A percentile compares a stretch with the other conserved stretches of the same genome.
Evolutionary conservation across 176 grass and related monocot genomes (phyloP).

Genomic region (Raddia distichophylla): DNA sequence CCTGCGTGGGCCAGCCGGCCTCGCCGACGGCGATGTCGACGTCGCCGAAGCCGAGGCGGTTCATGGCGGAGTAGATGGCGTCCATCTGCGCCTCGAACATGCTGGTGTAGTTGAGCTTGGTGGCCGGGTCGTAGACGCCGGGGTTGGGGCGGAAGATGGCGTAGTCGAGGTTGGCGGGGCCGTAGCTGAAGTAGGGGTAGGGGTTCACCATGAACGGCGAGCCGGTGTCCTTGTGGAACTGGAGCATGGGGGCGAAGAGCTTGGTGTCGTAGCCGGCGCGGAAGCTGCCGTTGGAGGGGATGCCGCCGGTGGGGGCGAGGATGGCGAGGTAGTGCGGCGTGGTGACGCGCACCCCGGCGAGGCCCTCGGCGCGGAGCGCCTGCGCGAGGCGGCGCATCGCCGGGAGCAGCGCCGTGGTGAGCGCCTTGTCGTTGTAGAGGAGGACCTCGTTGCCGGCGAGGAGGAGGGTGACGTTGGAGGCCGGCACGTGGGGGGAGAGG

Average conservation of each 20-base stretch:
- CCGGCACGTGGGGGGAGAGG: conserved; percentile 60
- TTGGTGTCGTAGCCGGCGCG: conserved; percentile 37
- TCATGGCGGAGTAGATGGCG: conserved; percentile 76
- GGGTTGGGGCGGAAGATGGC: conserved; percentile 67
- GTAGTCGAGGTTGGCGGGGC: conserved; percentile 52
- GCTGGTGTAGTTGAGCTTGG: conserved; percentile 80
- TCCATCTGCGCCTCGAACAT: conserved; percentile 89
- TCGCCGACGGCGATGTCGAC: conserved; percentile 78
- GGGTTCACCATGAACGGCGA: conserved; percentile 79
- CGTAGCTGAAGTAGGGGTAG: conserved; percentile 95
- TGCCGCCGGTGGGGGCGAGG: conserved; percentile 57
- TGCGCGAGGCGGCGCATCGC: conserved; percentile 63
- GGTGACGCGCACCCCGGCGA: conserved; percentile 51
- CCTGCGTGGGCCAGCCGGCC: conserved; percentile 78
- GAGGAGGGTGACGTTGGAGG: conserved; percentile 65
- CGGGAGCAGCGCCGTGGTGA: conserved; percentile 56
- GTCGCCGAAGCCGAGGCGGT: conserved; percentile 55
- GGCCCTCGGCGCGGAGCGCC: conserved; percentile 49
- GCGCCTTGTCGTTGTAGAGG: conserved; percentile 27
- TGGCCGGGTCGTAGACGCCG: conserved; percentile 59
- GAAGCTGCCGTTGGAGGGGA: conserved; percentile 64
- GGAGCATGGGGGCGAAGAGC: conserved; percentile 74
- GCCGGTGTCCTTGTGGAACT: conserved; percentile 56
- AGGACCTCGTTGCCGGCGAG: conserved; percentile 87
- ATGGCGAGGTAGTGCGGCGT: conserved; percentile 87